phyloP scores from a whole-genome alignment of 148 eudicot species.

The Camellia granthamiana region DNA sequence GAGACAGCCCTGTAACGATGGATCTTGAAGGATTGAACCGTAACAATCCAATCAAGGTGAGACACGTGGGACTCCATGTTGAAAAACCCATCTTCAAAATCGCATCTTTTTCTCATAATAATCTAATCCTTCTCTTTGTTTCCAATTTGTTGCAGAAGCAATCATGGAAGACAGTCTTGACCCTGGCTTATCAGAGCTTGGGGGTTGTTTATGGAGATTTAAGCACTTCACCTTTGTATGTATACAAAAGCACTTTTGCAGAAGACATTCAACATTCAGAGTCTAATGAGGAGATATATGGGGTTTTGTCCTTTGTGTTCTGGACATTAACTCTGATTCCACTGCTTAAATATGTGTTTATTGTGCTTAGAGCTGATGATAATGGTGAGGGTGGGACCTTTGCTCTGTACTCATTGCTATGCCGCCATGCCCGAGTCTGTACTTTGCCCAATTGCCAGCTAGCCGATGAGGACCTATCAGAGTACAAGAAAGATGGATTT shows the following conservation, averaged over 20 bases:
- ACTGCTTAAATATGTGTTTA: slow-evolving; percentile 63
- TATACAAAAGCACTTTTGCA: slow-evolving; percentile 71
- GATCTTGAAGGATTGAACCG: slow-evolving; percentile 46
- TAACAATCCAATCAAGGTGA: slow-evolving; percentile 43
- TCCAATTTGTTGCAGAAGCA: slow-evolving; percentile 41
- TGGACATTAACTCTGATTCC: slow-evolving; percentile 78
- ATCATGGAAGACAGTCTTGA: slow-evolving; percentile 61
- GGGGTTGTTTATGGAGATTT: slow-evolving; percentile 85
- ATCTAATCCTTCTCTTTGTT: background rate
- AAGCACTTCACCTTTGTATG: slow-evolving; percentile 74
- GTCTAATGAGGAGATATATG: slow-evolving; percentile 67
- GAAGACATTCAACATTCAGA: slow-evolving; percentile 75
- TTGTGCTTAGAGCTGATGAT: slow-evolving; percentile 73
- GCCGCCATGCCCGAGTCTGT: slow-evolving; percentile 63
- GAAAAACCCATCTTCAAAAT: background rate
- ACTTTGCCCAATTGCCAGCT: slow-evolving; percentile 66
- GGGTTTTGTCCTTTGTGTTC: slow-evolving; percentile 61
- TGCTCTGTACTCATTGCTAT: slow-evolving; percentile 67
- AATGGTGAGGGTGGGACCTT: slow-evolving; percentile 90
- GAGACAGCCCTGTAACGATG: slow-evolving; percentile 32
- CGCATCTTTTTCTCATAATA: background rate
- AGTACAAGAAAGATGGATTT: slow-evolving; percentile 47
- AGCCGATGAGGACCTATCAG: slow-evolving; percentile 64
- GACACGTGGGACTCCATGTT: background rate
- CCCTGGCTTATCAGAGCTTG: slow-evolving; percentile 72